phyloP scores from a whole-genome alignment of 2,329 filamentous ascomycete genomes.

The Hypoxylon sp. region DNA sequence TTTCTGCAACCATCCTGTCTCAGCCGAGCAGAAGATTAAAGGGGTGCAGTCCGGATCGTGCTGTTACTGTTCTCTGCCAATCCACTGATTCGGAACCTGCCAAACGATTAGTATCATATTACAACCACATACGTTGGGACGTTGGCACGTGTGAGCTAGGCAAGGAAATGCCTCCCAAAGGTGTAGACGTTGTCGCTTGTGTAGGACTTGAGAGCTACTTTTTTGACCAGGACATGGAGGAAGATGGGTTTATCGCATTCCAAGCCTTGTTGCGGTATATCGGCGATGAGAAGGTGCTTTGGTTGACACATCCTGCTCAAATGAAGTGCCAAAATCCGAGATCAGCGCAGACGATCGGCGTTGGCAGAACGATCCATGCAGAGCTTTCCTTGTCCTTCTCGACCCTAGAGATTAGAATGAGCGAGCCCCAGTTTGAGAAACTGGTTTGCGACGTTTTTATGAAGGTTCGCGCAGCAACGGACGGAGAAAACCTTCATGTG shows the following conservation, averaged over 20 bases:
- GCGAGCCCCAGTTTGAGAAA: conserved; percentile 33
- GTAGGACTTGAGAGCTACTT: conserved; percentile 39
- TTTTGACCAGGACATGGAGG: conserved; percentile 36
- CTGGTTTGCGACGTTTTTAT: no score
- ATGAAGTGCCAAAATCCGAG: conserved; percentile 41
- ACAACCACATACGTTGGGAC: no score
- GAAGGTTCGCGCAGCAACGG: conserved; percentile 30
- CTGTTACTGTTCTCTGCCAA: conserved; percentile 6
- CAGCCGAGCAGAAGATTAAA: no score
- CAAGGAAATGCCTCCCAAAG: conserved; percentile 23
- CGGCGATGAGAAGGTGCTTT: conserved; percentile 39
- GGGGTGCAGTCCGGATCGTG: conserved; percentile 30
- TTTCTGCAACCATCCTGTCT: no score
- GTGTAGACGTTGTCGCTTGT: conserved; percentile 41
- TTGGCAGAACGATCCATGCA: conserved; percentile 43
- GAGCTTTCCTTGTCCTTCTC: conserved; percentile 43
- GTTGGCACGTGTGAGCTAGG: conserved; percentile 28
- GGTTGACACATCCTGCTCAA: conserved; percentile 46
- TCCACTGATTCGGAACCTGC: conserved; percentile 29
- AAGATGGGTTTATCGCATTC: conserved; percentile 20
- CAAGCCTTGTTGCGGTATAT: conserved; percentile 23
- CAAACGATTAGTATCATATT: no score
- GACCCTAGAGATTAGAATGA: conserved; percentile 42
- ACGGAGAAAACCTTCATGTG: conserved; percentile 19
- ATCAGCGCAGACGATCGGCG: conserved; percentile 44